Evolutionary conservation across 2,329 filamentous ascomycete species (phyloP).

Genomic region (Fusarium ramigenum): DNA sequence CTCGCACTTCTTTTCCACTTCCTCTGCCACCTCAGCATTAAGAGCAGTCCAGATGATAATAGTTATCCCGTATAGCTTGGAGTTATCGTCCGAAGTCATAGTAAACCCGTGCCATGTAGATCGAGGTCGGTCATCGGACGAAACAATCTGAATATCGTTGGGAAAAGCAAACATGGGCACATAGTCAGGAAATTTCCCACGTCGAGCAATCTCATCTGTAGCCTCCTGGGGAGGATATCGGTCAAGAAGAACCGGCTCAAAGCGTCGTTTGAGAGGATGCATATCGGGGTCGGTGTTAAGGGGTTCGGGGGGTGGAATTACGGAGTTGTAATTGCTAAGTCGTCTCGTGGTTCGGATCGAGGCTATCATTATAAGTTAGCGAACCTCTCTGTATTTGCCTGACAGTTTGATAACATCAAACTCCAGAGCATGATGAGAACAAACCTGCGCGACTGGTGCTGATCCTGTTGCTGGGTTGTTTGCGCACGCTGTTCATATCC

Average conservation of each 20-base stretch:
- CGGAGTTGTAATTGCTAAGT: slow-evolving; percentile 97
- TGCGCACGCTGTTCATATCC: slow-evolving; percentile 95
- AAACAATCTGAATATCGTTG: slow-evolving; percentile 96
- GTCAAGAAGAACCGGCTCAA: slow-evolving; percentile 95
- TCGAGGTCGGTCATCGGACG: slow-evolving; percentile 89
- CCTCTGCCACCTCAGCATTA: slow-evolving; percentile 81
- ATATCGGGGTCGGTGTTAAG: slow-evolving; percentile 90
- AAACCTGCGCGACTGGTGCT: slow-evolving; percentile 49
- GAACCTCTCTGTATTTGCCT: not conserved
- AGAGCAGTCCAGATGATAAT: slow-evolving; percentile 93
- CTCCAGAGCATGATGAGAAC: not conserved
- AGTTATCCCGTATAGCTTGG: slow-evolving; percentile 90
- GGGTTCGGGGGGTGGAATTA: slow-evolving; percentile 92
- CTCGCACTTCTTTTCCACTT: slow-evolving; percentile 84
- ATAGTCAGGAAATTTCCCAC: slow-evolving; percentile 93
- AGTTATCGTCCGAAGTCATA: slow-evolving; percentile 94
- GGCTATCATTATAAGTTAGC: slow-evolving; percentile 53
- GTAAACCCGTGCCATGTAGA: slow-evolving; percentile 99
- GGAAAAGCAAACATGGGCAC: slow-evolving; percentile 99
- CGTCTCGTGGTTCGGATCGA: slow-evolving; percentile 82
- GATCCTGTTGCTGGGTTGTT: slow-evolving; percentile 80
- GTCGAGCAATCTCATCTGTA: slow-evolving; percentile 79
- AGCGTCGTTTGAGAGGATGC: slow-evolving; percentile 93
- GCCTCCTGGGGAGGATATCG: slow-evolving; percentile 88
- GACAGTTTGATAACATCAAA: not conserved